Evolutionary conservation across 108 stramenopile species (phyloP), one percentile per base, ranked within the genome.

Genomic region (Cyclotella baltica): DNA sequence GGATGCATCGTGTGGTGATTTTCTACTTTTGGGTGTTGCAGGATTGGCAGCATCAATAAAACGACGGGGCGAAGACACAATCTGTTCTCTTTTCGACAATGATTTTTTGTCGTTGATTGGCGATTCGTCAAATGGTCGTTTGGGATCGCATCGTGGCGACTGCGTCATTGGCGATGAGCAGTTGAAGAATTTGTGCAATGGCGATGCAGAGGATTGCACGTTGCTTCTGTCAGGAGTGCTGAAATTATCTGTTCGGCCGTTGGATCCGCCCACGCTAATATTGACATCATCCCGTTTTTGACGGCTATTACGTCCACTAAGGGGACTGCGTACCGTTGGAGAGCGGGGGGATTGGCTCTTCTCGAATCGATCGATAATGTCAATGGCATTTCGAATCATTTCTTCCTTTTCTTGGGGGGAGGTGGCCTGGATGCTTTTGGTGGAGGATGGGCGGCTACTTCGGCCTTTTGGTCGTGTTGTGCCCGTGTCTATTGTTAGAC

Each of bases 401-500:
- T 48, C 47, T n/a, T 48, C 47, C 18, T 61, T 15, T 31, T 61
- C n/a, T 2, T 13, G 33, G 4, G 30, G 11, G 59, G 59, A 19
- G 1, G 59, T 11, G 30, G 59, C 13, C 33, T 33, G 31, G 31
- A 22, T 11, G 31, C 16, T 15, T 1, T 34, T 33, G 33, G 31
- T 13, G 23, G 23, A 1, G 1, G 59, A 22, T 1, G 59, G 34
- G 4, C 1, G 59, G 28, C 13, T 61, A 31, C 13, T 61, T 34
- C 59, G 59, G n/a, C 31, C 33, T 61, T 16, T 61, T 1, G 59
- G 59, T 16, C 31, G 31, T 30, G 33, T 31, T 34, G 55, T 25
- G 25, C 31, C 59, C 34, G 59, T 61, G 33, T 61, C 59, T 11
- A 61, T 16, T 11, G 59, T 61, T 61, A 61, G 11, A 11, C 59